Evolutionary conservation across 164 flowering plant genomes (phyloP), one percentile per base, ranked within the genome.

Genomic region (Taxillus chinensis): DNA sequence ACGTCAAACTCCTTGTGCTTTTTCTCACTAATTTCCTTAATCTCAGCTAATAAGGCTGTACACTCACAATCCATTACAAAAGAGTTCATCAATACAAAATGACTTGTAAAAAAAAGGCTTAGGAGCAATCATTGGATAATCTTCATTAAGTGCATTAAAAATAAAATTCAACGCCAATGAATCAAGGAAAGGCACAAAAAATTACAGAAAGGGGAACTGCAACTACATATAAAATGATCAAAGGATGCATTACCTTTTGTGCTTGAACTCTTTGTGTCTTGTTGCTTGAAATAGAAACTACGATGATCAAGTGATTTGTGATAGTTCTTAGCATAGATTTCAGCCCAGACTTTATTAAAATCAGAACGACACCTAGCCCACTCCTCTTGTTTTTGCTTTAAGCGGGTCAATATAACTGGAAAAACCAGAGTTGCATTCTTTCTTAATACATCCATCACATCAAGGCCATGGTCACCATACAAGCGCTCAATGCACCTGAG

Each of bases 261-360:
- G 73, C 96, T 86, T 82, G 86, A 82, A 77, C 87, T 90, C 83
- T 93, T 93, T 55, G 95, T 72, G 65, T 93, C 99, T 67, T 93
- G 99, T 74, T 93, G 99, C 85, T 93, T 93, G 72, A 93, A 93
- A 71, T 93, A 90, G 79, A 93, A 90, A 75, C 99, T 90, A 14
- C 96, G 90, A 60, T 90, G 96, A 71, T 93, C 99, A 63, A 90
- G 92, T 8, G 99, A 90, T 64, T 90, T 90, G 74, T 89, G 91
- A 65, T 93, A 83, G 75, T 90, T 90, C 75, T 89, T 87, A 7
- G 92, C 63, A 75, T 87, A 89, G 55, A 89, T 83, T 45, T 89
- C 97, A 62, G 92, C 92, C 97, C 99, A 93, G 17, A 89, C 91
- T 75, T 93, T 89, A 68, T 86, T 93, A 65, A 89, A 88, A 71